A percentile compares a stretch with the other conserved stretches of the same genome.
These are phyloP conservation scores for Dictyostelium firmibasis DNA, from an alignment of 78 protist species.

Conservation along the genomic window DNA sequence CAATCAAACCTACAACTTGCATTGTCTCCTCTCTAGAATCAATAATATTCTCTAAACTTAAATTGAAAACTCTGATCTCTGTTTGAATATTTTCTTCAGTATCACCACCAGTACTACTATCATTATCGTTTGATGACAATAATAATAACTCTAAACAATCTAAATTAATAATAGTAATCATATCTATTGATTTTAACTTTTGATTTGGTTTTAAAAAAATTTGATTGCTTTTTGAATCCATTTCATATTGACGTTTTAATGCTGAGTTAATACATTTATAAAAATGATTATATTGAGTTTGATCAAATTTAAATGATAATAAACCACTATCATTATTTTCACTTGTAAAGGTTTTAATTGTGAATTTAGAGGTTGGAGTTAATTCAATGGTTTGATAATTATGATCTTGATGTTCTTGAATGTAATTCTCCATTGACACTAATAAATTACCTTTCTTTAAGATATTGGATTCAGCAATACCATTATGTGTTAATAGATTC, in stretches of 20 bases:
- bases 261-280: slow-evolving; percentile 12
- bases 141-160: background rate
- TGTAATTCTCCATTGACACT: background rate
- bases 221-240: slow-evolving; percentile 1
- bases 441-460: background rate
- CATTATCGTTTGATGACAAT: background rate
- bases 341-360: background rate
- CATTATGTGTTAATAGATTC: slow-evolving; percentile 11
- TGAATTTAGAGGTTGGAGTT: background rate
- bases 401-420: background rate
- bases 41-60: slow-evolving; percentile 7
- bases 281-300: background rate
- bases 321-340: background rate
- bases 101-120: background rate
- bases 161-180: background rate
- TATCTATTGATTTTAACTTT: background rate
- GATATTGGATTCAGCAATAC: background rate
- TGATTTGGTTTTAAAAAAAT: slow-evolving; percentile 14
- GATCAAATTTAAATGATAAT: background rate
- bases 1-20: slow-evolving; percentile 9
- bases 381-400: background rate
- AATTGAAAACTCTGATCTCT: background rate
- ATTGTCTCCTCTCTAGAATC: background rate
- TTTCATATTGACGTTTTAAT: slow-evolving; percentile 33
- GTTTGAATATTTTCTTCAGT: background rate